Conservation (phyloP, 169 alveolate genomes). For the Plasmodium chabaudi region DNA sequence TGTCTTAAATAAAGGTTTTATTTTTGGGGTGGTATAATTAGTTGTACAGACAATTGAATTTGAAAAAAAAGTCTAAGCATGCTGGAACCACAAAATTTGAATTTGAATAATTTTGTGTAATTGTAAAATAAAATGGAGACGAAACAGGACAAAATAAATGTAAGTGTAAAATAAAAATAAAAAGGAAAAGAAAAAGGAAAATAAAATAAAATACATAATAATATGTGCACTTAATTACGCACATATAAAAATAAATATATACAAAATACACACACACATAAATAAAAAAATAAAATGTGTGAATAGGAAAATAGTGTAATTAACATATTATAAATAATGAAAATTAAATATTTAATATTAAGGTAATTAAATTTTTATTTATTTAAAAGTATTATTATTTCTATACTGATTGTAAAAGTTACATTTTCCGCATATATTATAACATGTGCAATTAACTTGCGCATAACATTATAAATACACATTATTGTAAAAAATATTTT, state of each 20-base stretch:
- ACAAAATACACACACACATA: slow-evolving; percentile 32
- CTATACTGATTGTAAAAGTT: not conserved
- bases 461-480: too few species aligned
- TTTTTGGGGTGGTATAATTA: too few species aligned
- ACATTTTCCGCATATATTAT: not conserved
- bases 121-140: not conserved
- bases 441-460: not conserved
- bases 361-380: slow-evolving; percentile 2
- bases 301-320: not conserved
- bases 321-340: too few species aligned
- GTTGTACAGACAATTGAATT: too few species aligned
- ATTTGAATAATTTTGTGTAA: not conserved
- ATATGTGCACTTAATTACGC: slow-evolving; percentile 64
- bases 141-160: slow-evolving; percentile 2
- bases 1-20: too few species aligned
- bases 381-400: slow-evolving; percentile 4
- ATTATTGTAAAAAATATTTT: too few species aligned
- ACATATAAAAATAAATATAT: slow-evolving; percentile 25
- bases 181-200: too few species aligned
- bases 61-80: too few species aligned
- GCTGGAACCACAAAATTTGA: too few species aligned
- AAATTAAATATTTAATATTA: not conserved
- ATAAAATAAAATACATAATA: slow-evolving; percentile 23
- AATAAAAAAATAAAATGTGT: slow-evolving; percentile 2
- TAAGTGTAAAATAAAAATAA: not conserved